Evolutionary conservation across 2,329 filamentous ascomycete species (phyloP), one percentile per base, ranked within the genome.

Genomic region (Tolypocladium paradoxum): DNA sequence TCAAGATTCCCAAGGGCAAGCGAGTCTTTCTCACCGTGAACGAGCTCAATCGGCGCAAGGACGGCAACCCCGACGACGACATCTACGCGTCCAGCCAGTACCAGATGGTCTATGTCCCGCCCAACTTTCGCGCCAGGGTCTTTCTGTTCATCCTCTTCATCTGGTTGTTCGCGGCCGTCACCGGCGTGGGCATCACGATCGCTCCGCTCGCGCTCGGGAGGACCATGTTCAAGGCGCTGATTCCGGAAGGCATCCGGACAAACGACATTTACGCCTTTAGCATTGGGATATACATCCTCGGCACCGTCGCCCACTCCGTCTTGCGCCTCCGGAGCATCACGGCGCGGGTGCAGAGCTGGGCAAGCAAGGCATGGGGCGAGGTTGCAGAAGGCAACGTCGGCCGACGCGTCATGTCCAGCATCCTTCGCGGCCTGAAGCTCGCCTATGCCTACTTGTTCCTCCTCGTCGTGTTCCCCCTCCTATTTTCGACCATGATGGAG

Each of bases 201-300:
- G 72, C 95, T 0, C 95, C 93, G 0, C 78, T 99, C 4, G 76
- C 95, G 7, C 83, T 96, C 64, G 93, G 93, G 2, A 86, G 93
- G 31, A 78, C 77, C 54, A 77, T 97, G 56, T 88, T 96, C 65
- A 82, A 84, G 48, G 72, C 78, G 31, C 71, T 91, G 35, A 82
- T 96, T 43, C 88, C 90, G 5, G 71, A 76, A 0, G 78, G 87
- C 56, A 79, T 88, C 48, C 81, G 81, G 40, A 87, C 92, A 64
- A 99, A 97, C 68, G 93, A 99, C 67, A 87, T 99, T 29, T 97
- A 99, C 63, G 92, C 93, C 14, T 96, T 96, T 67, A 95, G 90
- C 51, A 83, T 93, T 33, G 93, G 93, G 16, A 79, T 95, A 40
- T 96, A 95, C 65, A 74, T 90, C 29, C 75, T 96, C 5, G 89